Evolutionary conservation across 768 basidiomycete species (phyloP), one percentile per base, ranked within the genome.

Genomic region (Boletellus sp.): DNA sequence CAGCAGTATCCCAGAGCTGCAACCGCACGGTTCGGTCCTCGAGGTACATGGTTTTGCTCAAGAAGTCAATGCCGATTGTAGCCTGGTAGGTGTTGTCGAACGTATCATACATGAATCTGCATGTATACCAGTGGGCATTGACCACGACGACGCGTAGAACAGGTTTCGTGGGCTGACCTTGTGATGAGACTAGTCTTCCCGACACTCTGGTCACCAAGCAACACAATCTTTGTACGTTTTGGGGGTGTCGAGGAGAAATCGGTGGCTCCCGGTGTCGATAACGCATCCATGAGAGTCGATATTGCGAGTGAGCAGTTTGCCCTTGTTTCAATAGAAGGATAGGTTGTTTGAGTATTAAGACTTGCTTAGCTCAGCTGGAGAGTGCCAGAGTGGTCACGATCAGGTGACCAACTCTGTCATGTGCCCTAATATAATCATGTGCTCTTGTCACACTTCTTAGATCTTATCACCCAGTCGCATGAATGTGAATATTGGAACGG

Each of bases 31-130:
- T 99, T 61, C 96, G 79, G 74, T 99, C 96, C 66, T 99, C 96
- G 50, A 98, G 79, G 71, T 99, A 99, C 92, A 99, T 95, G 0
- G 96, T 98, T 78, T 99, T 99, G 74, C 93, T 95, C 72, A 99
- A 76, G 69, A 99, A 99, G 74, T 99, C 96, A 71, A 99, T 99
- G 50, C 95, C 93, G 65, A 95, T 95, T 10, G 93, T 95, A 17
- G 93, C 93, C 67, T 93, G 91, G 70, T 99, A 99, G 38, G 95
- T 98, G 70, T 98, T 98, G 77, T 99, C 96, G 70, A 99, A 99
- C 1, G 96, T 98, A 72, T 99, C 96, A 69, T 99, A 99, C 96
- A 98, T 94, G 68, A 90, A 90, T 72, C 91, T 94, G 58, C 31
- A 23, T 16, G 20, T 17, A 40, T 15, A n/a, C 15, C n/a, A 41